Base-by-base conservation (phyloP, 2,329 filamentous ascomycete species). In the Pseudocercospora pini-densiflorae region DNA sequence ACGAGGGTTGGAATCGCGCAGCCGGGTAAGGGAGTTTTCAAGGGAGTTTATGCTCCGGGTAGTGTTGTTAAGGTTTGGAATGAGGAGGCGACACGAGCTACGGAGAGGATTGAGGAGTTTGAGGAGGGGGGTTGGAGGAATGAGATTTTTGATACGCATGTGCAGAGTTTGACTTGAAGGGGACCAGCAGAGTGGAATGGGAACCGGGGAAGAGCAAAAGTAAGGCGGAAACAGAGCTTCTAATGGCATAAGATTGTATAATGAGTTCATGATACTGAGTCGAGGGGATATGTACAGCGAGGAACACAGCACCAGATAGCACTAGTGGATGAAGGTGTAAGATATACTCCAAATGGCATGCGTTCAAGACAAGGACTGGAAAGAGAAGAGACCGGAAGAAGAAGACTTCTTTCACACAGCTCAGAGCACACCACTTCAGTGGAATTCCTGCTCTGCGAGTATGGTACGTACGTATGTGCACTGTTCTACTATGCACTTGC, bases 31-130 rank as follows among this genome's bases (percentile, higher is more conserved):
- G 87, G 87, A 31, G 84, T 94, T 0, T 98, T 98, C 82, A 88
- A 89, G 72, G 92, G 91, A 3, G 87, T 93, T 1, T 97, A 97
- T 80, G 90, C 94, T 0, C 94, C 94, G 0, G 94, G 93, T 0
- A 97, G 93, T 78, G 82, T 97, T 27, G 91, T 95, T 60, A 93
- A 92, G 80, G 79, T 97, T n/a, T 97, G 93, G 92, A 88, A 94
- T 71, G 90, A 93, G 70, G 91, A 97, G 79, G 93, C 88, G 0
- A 80, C 83, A 23, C 83, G 85, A 68, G 93, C 92, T 0, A 85
- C 84, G 21, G 91, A 96, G 78, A 85, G 88, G 47, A 87, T 97
- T 43, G 88, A 94, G 70, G 91, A 94, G 70, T 89, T 89, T 75
- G 87, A 89, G 63, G 82, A 82, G 55, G 88, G 86, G 16, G 91